These are phyloP conservation scores for Wickerhamiella kazuoi DNA, from an alignment of 805 yeast genomes.

Conservation along the genomic window DNA sequence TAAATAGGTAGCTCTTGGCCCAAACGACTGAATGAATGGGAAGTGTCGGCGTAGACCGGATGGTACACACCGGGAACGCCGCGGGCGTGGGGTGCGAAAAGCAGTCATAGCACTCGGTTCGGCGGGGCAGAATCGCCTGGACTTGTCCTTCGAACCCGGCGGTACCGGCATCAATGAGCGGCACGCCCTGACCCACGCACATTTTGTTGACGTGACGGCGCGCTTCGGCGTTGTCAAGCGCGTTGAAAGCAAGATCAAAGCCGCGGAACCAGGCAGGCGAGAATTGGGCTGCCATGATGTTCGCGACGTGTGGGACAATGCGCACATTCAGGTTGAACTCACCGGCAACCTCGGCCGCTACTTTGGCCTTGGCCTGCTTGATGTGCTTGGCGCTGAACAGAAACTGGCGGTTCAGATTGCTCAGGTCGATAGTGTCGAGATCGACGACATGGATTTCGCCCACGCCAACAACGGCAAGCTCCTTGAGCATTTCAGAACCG, in stretches of 20 bases:
- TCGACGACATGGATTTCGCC: slow-evolving; percentile 33
- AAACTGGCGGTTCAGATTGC: slow-evolving; percentile 86
- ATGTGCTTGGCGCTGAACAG: slow-evolving; percentile 79
- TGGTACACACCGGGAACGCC: slow-evolving; percentile 89
- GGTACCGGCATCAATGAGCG: slow-evolving; percentile 85
- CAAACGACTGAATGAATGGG: slow-evolving; percentile 94
- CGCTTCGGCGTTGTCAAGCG: slow-evolving; percentile 86
- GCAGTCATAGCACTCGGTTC: slow-evolving; percentile 89
- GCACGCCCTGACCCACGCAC: slow-evolving; percentile 53
- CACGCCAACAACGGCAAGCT: slow-evolving; percentile 86
- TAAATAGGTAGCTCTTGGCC: slow-evolving; percentile 84
- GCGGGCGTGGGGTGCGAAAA: slow-evolving; percentile 73
- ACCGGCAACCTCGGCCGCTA: slow-evolving; percentile 70
- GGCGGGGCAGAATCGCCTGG: slow-evolving; percentile 70
- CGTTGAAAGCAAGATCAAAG: slow-evolving; percentile 72
- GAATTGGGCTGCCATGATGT: slow-evolving; percentile 67
- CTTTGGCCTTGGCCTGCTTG: slow-evolving; percentile 68
- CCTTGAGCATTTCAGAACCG: slow-evolving; percentile 96
- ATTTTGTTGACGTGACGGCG: slow-evolving; percentile 75
- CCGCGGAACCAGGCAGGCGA: slow-evolving; percentile 61
- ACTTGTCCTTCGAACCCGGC: slow-evolving; percentile 91
- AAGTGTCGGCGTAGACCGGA: slow-evolving; percentile 88
- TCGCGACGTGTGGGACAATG: slow-evolving; percentile 66
- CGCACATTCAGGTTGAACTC: slow-evolving; percentile 51
- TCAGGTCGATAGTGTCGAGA: slow-evolving; percentile 82